Evolutionary conservation across 2,329 filamentous ascomycete genomes (phyloP), one percentile per base, ranked within the genome.

Genomic region (Fusarium udum): DNA sequence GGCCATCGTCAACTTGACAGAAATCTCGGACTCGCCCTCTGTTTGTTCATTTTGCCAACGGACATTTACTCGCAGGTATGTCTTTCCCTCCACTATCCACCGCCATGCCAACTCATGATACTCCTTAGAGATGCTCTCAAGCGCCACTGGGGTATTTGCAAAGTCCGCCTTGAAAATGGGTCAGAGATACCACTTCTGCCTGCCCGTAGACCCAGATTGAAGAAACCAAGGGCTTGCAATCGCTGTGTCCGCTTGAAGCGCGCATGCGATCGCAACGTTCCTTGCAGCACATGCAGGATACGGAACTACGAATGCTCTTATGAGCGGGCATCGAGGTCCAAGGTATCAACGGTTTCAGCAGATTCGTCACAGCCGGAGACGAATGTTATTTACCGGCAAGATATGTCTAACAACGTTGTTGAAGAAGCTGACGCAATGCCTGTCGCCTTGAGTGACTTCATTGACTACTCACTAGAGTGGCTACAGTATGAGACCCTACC

Each of bases 371-470:
- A 26, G 26, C 14, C 7, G 13, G 48, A 36, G 7, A 22, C 4
- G 4, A n/a, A 15, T 34, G 5, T 3, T 4, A 1, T 20, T 7
- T 51, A 4, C 22, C 22, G 14, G 10, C 10, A 9, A 20, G 48
- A 10, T 7, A 20, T 24, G 4, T 20, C 28, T 6, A 3, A 12
- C 7, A 13, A 2, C 4, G 0, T 7, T 31, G 9, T 5, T 12
- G 4, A 7, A 32, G 28, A 6, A 20, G 6, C n/a, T 24, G 16
- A 20, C 4, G 2, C 7, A 12, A 45, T 43, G n/a, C 22, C 39
- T 24, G 39, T 4, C 7, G 8, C 28, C 16, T 13, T 36, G 3
- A 1, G 18, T 26, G 55, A 45, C 3, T 26, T 26, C 18, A 28
- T 22, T 11, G 16, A 34, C 28, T 11, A 28, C 22, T 31, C 39